phyloP scores from a whole-genome alignment of 2,329 filamentous ascomycete genomes.

The Calonectria pauciramosa region DNA sequence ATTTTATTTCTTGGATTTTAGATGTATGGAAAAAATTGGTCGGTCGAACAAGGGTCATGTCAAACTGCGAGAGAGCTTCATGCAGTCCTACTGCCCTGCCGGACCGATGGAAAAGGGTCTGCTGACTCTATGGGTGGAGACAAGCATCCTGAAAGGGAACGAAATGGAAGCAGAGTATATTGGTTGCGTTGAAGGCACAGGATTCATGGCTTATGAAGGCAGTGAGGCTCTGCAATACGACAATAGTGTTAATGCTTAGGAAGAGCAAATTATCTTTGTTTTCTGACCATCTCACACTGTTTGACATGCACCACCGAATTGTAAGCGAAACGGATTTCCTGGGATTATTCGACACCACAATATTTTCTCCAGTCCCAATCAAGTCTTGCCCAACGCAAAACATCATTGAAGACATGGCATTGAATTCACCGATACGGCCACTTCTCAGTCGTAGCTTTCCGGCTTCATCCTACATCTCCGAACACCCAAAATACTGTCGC shows the following conservation, averaged over 20 bases:
- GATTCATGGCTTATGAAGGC: conserved; percentile 22
- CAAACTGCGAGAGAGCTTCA: conserved; percentile 9
- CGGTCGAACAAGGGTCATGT: conserved; percentile 11
- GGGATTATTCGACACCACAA: too few relatives aligned
- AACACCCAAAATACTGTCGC: background rate
- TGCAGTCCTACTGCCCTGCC: conserved; percentile 11
- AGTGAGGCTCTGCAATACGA: background rate
- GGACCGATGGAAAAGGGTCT: conserved; percentile 6
- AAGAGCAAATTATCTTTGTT: background rate
- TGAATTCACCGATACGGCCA: too few relatives aligned
- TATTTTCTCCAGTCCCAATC: background rate
- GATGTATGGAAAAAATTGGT: background rate
- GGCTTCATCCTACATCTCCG: background rate
- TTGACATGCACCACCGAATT: background rate
- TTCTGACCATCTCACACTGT: background rate
- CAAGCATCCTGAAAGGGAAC: conserved; percentile 9
- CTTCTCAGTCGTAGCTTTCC: background rate
- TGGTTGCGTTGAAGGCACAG: conserved; percentile 20
- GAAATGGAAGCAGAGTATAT: conserved; percentile 22
- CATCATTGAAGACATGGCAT: background rate
- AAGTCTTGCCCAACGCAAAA: background rate
- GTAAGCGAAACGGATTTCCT: background rate
- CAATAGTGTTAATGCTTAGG: background rate
- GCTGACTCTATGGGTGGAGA: conserved; percentile 20
- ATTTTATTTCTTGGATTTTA: conserved; percentile 21